Base-by-base conservation (phyloP, 163 green algal species). In the Picocystis sp. region DNA sequence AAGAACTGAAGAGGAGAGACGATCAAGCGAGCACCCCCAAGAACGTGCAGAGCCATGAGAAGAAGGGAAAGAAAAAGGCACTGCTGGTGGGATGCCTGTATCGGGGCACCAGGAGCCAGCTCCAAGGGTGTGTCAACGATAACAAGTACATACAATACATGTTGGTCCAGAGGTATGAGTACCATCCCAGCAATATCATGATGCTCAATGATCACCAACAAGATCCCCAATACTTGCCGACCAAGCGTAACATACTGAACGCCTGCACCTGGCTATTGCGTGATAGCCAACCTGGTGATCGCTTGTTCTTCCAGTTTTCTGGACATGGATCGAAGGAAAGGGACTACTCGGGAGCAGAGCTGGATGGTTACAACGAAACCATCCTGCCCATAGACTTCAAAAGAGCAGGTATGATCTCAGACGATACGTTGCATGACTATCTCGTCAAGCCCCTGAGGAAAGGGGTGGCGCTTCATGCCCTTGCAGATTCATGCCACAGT, bases 401-500 rank as follows among this genome's bases (percentile, higher is more conserved):
- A 3, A 21, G 25, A 12, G 72, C 75, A 9, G 74, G 78, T 11
- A 58, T 74, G 54, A 92, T 94, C 45, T 58, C 87, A 29, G 86
- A 95, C 61, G 78, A 94, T 53, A 77, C 93, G 57, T 53, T 96
- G 21, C 90, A 93, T 62, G 47, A 45, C 1, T 25, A 64, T 22
- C 56, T 95, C 45, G 72, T 94, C 41, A 78, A 78, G 41, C 83
- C 85, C 11, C 58, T 87, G 15, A 14, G 53, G 45, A 60, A 67
- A 21, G 81, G 80, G 1, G 79, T 81, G 13, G 70, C 71, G 35
- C 80, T 95, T 55, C 81, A 93, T 56, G 73, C 74, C 0, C 58
- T 95, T 53, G 76, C 93, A 6, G 86, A 95, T 54, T 77, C 82
- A 11, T 95, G 86, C 70, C 86, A 95, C 75, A 79, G 56, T 14